A percentile compares a stretch with the other conserved stretches of the same genome.
Conservation (phyloP, 2,329 filamentous ascomycete species). For the Plectosphaerella cucumerina region DNA sequence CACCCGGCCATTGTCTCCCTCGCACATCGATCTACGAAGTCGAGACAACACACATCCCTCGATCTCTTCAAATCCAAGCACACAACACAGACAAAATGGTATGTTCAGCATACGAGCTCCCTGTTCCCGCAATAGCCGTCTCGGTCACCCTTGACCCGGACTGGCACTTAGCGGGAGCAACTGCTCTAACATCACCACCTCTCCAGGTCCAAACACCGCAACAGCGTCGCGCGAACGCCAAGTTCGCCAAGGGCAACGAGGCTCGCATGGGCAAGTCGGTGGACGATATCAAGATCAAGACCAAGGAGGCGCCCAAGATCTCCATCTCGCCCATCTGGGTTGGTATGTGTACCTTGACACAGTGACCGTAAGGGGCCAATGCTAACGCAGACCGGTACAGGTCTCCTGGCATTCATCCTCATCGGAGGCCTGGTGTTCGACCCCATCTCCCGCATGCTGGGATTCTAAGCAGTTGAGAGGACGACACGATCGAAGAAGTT, state of each 20-base stretch:
- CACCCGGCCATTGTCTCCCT: not conserved
- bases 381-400: constrained; percentile 24
- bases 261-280: constrained; percentile 72
- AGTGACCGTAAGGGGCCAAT: not conserved
- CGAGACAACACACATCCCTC: constrained; percentile 1
- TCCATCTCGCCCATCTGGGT: constrained; percentile 63
- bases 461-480: constrained; percentile 14
- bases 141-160: not conserved
- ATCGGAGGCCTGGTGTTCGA: constrained; percentile 59
- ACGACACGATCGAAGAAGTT: constrained; percentile 1
- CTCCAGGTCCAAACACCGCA: constrained; percentile 77
- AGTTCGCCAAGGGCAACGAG: constrained; percentile 71
- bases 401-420: constrained; percentile 54
- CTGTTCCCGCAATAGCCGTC: too few relatives aligned
- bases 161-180: not conserved
- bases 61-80: not conserved
- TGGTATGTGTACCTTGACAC: constrained; percentile 36
- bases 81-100: constrained; percentile 12
- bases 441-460: constrained; percentile 49
- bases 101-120: constrained; percentile 1
- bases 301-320: constrained; percentile 52
- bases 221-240: constrained; percentile 76
- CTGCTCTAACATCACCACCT: not conserved
- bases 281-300: constrained; percentile 56
- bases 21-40: not conserved